A percentile compares a stretch with the other conserved stretches of the same genome.
phyloP scores from a whole-genome alignment of 345 rosid genomes.

The Acer yangbiense region DNA sequence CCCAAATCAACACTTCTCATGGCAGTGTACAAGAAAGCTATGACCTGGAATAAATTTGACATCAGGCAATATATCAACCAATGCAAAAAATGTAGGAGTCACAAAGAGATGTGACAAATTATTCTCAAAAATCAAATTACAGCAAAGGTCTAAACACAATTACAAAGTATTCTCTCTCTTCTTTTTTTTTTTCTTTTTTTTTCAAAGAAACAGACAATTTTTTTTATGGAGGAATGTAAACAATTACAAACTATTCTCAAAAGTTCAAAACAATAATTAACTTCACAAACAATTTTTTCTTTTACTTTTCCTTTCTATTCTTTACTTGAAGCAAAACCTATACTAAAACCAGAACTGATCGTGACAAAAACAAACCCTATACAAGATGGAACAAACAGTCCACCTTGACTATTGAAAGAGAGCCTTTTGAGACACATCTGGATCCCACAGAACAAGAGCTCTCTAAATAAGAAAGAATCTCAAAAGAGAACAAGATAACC shows the following conservation, averaged over 20 bases:
- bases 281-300: not conserved
- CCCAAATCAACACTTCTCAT: constrained; percentile 94
- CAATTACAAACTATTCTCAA: no score
- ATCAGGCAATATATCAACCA: constrained; percentile 23
- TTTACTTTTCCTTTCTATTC: no score
- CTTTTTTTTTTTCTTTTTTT: no score
- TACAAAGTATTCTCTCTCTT: no score
- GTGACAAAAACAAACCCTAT: not conserved
- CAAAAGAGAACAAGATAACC: not conserved
- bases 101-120: not conserved
- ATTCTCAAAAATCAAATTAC: not conserved
- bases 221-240: no score
- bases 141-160: no score
- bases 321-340: not conserved
- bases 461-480: not conserved
- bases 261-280: not conserved
- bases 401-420: not conserved
- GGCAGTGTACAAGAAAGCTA: constrained; percentile 95
- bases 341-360: not conserved
- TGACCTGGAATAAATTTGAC: constrained; percentile 63
- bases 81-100: constrained; percentile 3
- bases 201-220: no score
- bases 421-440: not conserved
- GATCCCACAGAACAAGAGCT: not conserved
- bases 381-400: not conserved